Evolutionary conservation across 148 eudicot genomes (phyloP).

Genomic region (Agrostemma githago): DNA sequence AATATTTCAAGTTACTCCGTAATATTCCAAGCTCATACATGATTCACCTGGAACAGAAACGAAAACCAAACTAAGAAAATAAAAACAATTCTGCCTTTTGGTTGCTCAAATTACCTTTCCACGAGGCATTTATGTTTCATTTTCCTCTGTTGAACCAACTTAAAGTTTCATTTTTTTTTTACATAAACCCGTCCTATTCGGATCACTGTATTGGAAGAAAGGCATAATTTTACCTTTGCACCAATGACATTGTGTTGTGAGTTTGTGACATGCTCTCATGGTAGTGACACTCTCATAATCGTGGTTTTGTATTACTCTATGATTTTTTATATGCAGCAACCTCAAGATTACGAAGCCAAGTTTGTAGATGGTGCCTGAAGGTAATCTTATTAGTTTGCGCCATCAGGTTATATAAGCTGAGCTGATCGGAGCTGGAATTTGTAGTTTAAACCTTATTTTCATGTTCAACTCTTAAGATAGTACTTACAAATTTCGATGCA

Average conservation of each 20-base stretch:
- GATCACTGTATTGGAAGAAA: background rate
- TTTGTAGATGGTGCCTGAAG: constrained; percentile 50
- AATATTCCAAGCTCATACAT: background rate
- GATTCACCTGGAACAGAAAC: background rate
- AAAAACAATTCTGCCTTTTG: too few relatives aligned
- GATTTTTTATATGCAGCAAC: constrained; percentile 51
- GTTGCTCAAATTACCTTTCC: too few relatives aligned
- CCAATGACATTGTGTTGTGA: background rate
- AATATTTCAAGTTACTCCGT: too few relatives aligned
- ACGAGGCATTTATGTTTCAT: background rate
- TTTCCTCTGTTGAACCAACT: background rate
- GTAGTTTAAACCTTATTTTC: background rate
- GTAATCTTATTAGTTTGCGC: background rate
- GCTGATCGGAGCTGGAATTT: background rate
- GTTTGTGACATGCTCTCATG: background rate
- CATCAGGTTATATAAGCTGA: background rate
- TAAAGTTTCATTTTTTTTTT: too few relatives aligned
- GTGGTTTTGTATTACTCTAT: background rate
- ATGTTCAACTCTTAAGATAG: background rate
- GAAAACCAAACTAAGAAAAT: too few relatives aligned
- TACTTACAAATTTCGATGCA: background rate
- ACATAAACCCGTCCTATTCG: background rate
- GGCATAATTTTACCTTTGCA: background rate
- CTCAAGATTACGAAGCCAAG: constrained; percentile 77
- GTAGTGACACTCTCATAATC: background rate